phyloP scores from a whole-genome alignment of 768 basidiomycete genomes.

The Epithele typhae region DNA sequence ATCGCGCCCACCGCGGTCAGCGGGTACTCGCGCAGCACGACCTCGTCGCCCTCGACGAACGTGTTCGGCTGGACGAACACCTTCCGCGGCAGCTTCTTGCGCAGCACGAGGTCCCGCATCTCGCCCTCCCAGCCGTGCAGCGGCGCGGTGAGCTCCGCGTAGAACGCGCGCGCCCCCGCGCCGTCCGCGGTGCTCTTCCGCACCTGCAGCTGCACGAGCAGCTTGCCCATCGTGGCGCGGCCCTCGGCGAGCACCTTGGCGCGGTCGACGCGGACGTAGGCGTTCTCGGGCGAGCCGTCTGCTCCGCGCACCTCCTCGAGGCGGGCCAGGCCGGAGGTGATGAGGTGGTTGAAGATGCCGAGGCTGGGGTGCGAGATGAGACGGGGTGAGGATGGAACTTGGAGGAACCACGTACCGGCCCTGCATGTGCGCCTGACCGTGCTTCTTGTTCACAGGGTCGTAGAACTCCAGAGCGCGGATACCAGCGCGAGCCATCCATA shows the following conservation, averaged over 20 bases:
- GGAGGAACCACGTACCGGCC: constrained; percentile 53
- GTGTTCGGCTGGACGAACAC: constrained; percentile 85
- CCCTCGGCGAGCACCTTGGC: constrained; percentile 61
- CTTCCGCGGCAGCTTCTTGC: constrained; percentile 82
- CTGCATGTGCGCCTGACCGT: constrained; percentile 90
- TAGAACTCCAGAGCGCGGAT: constrained; percentile 78
- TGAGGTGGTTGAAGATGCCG: constrained; percentile 79
- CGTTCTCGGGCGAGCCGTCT: constrained; percentile 57
- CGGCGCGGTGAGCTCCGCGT: constrained; percentile 75
- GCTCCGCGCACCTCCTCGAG: constrained; percentile 63
- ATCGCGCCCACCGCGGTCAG: constrained; percentile 70
- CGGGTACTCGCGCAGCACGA: constrained; percentile 76
- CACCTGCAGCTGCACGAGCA: constrained; percentile 78
- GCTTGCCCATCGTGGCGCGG: constrained; percentile 61
- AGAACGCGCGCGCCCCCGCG: constrained; percentile 72
- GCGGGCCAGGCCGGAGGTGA: constrained; percentile 62
- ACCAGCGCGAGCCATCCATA: constrained; percentile 84
- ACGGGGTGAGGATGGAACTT: not conserved
- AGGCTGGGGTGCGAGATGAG: constrained; percentile 40
- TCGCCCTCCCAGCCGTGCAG: constrained; percentile 67
- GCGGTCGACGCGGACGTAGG: constrained; percentile 72
- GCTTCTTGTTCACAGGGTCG: constrained; percentile 75
- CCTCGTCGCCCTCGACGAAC: constrained; percentile 58
- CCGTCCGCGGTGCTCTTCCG: constrained; percentile 85
- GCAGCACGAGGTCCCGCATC: constrained; percentile 71